Percentiles rank a stretch among this genome's conserved stretches.
These are phyloP conservation scores for Pseudogymnoascus sp. DNA, from an alignment of 2,329 filamentous ascomycete species.

Conservation along the genomic window DNA sequence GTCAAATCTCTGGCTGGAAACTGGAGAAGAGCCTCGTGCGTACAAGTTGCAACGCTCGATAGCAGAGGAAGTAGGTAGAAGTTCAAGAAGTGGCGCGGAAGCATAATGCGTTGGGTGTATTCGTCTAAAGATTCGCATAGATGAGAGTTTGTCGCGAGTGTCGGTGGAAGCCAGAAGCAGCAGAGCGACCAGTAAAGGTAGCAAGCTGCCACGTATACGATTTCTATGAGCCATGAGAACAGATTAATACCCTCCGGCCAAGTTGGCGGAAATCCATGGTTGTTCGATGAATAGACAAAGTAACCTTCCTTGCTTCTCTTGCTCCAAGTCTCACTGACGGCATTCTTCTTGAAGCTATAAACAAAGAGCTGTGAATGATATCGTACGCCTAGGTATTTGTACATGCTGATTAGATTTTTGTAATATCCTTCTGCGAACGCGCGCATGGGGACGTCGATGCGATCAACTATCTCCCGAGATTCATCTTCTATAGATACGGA, in stretches of 20 bases:
- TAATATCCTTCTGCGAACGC: constrained; percentile 47
- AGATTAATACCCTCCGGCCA: constrained; percentile 32
- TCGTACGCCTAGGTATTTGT: constrained; percentile 43
- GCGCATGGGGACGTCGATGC: constrained; percentile 44
- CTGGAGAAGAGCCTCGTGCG: constrained; percentile 40
- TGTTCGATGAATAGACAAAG: constrained; percentile 47
- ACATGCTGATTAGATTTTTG: constrained; percentile 47
- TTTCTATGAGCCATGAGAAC: constrained; percentile 36
- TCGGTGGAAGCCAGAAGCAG: constrained; percentile 41
- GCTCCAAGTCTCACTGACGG: constrained; percentile 12
- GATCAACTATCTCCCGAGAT: constrained; percentile 21
- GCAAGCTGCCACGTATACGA: constrained; percentile 38
- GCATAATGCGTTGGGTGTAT: constrained; percentile 43
- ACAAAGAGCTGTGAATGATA: constrained; percentile 45
- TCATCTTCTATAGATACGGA: constrained; percentile 32
- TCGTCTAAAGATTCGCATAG: constrained; percentile 38
- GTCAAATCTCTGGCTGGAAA: constrained; percentile 48
- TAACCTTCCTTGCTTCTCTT: constrained; percentile 29
- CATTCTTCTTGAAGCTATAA: constrained; percentile 39
- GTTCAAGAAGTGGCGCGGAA: constrained; percentile 40
- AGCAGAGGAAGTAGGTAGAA: constrained; percentile 49
- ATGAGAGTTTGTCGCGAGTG: constrained; percentile 14
- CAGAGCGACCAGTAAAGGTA: constrained; percentile 47
- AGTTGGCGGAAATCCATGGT: constrained; percentile 41
- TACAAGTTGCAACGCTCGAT: constrained; percentile 47